Evolutionary conservation across 495 filamentous ascomycete genomes (phyloP).

Genomic region (Elasticomyces elasticus): DNA sequence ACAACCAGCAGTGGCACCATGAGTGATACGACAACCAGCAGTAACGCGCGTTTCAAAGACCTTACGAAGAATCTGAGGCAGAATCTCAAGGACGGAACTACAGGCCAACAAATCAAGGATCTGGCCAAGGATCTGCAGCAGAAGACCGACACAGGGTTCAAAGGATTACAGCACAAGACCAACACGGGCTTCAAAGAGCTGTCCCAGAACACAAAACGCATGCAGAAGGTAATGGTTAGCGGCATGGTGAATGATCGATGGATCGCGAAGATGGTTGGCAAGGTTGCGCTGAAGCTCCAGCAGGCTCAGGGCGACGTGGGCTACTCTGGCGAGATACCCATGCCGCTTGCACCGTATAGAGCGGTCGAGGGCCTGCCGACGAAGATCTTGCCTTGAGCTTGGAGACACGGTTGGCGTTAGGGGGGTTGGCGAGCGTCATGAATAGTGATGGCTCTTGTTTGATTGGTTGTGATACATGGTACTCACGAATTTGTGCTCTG

Average conservation of each 20-base stretch:
- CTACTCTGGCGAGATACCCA: constrained; percentile 26
- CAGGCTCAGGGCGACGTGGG: constrained; percentile 30
- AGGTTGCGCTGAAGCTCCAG: constrained; percentile 31
- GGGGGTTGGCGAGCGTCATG: background rate
- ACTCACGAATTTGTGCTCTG: too few relatives aligned
- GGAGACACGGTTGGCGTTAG: background rate
- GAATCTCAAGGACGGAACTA: constrained; percentile 8
- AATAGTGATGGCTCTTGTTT: background rate
- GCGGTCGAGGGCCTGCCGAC: constrained; percentile 11
- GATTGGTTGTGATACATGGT: too few relatives aligned
- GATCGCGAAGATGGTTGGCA: constrained; percentile 37
- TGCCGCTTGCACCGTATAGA: constrained; percentile 23
- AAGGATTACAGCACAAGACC: background rate
- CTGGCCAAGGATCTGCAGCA: constrained; percentile 3
- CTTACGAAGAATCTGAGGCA: constrained; percentile 6
- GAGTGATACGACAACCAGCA: background rate
- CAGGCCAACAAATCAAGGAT: constrained; percentile 10
- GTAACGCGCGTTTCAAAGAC: background rate
- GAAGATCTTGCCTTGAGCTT: constrained; percentile 26
- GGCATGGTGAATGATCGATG: constrained; percentile 33
- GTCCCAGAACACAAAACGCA: background rate
- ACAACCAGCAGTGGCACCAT: background rate
- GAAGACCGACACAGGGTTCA: background rate
- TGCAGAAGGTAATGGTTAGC: constrained; percentile 18
- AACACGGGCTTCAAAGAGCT: constrained; percentile 2